Evolutionary conservation across 805 yeast species (phyloP), one percentile per base, ranked within the genome.

Genomic region (Lachancea kluyveri): DNA sequence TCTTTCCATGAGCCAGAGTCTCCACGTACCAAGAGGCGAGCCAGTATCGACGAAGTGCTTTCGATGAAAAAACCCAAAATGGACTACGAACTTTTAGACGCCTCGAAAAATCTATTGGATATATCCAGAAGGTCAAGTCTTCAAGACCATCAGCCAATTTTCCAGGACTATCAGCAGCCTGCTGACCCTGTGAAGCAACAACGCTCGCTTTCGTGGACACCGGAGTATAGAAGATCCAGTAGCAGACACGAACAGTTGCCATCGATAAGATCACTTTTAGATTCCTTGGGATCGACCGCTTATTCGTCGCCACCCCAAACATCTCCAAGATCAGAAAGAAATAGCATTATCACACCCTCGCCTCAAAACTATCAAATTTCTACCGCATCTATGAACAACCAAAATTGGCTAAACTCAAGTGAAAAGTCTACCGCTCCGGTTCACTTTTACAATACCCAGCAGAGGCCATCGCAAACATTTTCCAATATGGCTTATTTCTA

Each of bases 401-500:
- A n/a, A n/a, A n/a, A n/a, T n/a, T n/a, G n/a, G n/a, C n/a, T n/a
- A n/a, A n/a, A n/a, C n/a, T n/a, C n/a, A n/a, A n/a, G n/a, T n/a
- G n/a, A n/a, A n/a, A n/a, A n/a, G n/a, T n/a, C n/a, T n/a, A n/a
- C n/a, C n/a, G n/a, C n/a, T n/a, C n/a, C n/a, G n/a, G n/a, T n/a
- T n/a, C n/a, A n/a, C n/a, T n/a, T n/a, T n/a, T n/a, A n/a, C n/a
- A n/a, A n/a, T n/a, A n/a, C n/a, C n/a, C n/a, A n/a, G n/a, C n/a
- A n/a, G n/a, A n/a, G n/a, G n/a, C n/a, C n/a, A n/a, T n/a, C n/a
- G n/a, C n/a, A n/a, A n/a, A 45, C 52, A 4, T 30, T 50, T 12
- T 42, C 52, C 9, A 40, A 41, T 28, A 21, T 49, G 21, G 50
- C 57, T 5, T 42, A 52, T 5, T 46, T 52, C 16, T 45, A 45